Evolutionary conservation across 23 red algal species (phyloP), one percentile per base, ranked within the genome.

Genomic region (Cyanidium caldarium): DNA sequence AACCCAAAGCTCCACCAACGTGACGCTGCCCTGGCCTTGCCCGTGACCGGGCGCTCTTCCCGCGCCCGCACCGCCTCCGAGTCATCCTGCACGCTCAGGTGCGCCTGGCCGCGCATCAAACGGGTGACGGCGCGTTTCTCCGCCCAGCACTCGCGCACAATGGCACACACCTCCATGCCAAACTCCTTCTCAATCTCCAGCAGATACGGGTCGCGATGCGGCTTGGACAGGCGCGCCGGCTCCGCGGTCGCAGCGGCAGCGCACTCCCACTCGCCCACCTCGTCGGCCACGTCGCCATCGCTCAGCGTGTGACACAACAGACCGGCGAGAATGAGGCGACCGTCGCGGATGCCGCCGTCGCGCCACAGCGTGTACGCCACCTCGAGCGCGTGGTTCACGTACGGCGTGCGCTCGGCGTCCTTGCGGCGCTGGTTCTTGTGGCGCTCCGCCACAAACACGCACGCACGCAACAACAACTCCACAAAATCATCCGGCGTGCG

Each of bases 331-430:
- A 61, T 61, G 31, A 61, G n/a, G n/a, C 51, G 51, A 21, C 51
- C 51, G 31, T 61, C 51, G 7, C 51, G 51, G 23, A 61, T 25
- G 51, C 23, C n/a, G 21, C 51, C 51, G 31, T 61, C 51, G 51
- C 5, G 10, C 51, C 51, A 61, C 12, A 93, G 66, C 31, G 69
- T 26, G 33, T 34, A 37, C 12, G 88, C 88, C 17, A 94, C 88
- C 21, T 72, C 70, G 1, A 94, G 39, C 3, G 88, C 80, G 39
- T 94, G 88, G 28, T 72, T 76, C 34, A 94, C 85, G 45, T 86
- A 94, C 15, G 88, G 88, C 45, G 76, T 68, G n/a, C 72, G 36
- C 21, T 65, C 51, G 44, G 38, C 34, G 65, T 86, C 80, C 65
- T 86, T 86, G 30, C 83, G 69, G 41, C 68, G 66, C 35, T 94